A percentile compares a stretch with the other conserved stretches of the same genome.
These are phyloP conservation scores for Albatrellus ellisii DNA, from an alignment of 768 basidiomycete genomes.

Conservation along the genomic window DNA sequence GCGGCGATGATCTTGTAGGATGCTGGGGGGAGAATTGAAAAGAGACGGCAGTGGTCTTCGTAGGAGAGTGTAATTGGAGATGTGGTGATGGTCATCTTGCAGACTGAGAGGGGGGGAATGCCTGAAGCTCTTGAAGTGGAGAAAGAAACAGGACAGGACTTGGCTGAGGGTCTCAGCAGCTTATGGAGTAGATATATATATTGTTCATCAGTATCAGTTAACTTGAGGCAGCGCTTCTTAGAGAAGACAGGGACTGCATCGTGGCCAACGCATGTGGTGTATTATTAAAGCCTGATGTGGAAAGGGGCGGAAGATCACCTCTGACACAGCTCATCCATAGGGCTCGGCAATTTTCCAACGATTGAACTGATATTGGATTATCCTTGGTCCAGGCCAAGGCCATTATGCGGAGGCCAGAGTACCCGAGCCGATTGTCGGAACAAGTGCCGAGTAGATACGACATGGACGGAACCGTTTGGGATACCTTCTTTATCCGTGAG, in stretches of 20 bases:
- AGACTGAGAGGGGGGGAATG: neutral
- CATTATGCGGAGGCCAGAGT: too few relatives aligned
- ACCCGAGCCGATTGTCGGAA: neutral
- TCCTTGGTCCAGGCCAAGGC: neutral
- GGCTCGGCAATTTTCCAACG: neutral
- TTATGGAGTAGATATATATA: neutral
- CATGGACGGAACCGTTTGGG: too few relatives aligned
- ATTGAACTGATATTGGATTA: neutral
- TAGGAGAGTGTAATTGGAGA: slow-evolving; percentile 6
- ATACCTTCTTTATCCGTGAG: too few relatives aligned
- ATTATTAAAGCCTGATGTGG: neutral
- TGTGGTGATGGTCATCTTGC: neutral
- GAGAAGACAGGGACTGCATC: neutral
- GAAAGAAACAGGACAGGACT: too few relatives aligned
- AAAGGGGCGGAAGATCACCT: slow-evolving; percentile 2
- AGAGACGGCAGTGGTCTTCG: slow-evolving; percentile 13
- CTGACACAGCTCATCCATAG: neutral
- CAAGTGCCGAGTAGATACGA: neutral
- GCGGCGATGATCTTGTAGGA: slow-evolving; percentile 30
- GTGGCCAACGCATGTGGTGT: slow-evolving; percentile 1
- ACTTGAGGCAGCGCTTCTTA: neutral
- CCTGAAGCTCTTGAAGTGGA: neutral
- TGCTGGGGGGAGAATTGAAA: slow-evolving; percentile 15
- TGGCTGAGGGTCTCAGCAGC: too few relatives aligned
- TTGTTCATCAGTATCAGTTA: neutral